phyloP scores from a whole-genome alignment of 116 monocot genomes.

The Cymodocea nodosa region DNA sequence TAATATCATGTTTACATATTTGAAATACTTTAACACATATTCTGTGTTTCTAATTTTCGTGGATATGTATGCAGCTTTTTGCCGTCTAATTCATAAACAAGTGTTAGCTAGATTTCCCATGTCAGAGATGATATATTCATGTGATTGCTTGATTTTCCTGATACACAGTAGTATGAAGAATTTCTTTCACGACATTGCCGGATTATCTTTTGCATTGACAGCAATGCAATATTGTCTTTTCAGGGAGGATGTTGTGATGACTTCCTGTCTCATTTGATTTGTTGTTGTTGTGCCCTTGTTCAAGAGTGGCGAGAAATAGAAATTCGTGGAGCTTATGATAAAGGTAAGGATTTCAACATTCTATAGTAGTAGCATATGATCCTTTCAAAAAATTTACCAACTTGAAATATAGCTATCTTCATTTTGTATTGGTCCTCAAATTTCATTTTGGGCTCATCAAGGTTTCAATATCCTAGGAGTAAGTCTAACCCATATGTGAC shows the following conservation, averaged over 20 bases:
- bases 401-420: background rate
- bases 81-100: too few relatives aligned
- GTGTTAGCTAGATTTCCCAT: too few relatives aligned
- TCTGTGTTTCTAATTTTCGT: too few relatives aligned
- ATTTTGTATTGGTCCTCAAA: background rate
- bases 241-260: constrained; percentile 78
- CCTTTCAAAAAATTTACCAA: background rate
- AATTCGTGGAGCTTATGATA: constrained; percentile 28
- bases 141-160: too few relatives aligned
- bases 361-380: background rate
- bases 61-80: too few relatives aligned
- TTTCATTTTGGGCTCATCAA: background rate
- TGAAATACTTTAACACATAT: too few relatives aligned
- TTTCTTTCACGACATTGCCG: too few relatives aligned
- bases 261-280: constrained; percentile 83
- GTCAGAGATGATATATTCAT: too few relatives aligned
- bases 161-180: too few relatives aligned
- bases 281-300: constrained; percentile 91
- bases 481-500: background rate
- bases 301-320: constrained; percentile 91
- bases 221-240: background rate
- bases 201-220: too few relatives aligned
- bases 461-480: too few relatives aligned
- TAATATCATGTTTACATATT: too few relatives aligned
- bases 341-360: background rate